Evolutionary conservation across 257 asterid genomes (phyloP), one percentile per base, ranked within the genome.

Genomic region (Lithospermum erythrorhizon): DNA sequence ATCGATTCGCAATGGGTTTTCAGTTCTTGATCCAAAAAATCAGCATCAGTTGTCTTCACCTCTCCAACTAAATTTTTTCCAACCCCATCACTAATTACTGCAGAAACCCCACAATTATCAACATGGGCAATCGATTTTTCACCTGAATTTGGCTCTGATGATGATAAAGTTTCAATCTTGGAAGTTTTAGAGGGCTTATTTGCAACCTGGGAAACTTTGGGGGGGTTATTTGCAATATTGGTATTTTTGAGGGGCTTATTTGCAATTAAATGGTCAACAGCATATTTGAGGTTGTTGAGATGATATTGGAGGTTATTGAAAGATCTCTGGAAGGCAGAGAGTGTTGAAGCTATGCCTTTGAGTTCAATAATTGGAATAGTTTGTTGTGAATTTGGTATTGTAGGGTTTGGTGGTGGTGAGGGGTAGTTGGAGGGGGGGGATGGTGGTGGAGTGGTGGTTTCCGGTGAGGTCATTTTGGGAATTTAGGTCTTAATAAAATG

Each of bases 261-360:
- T 47, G 47, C 48, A 22, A 41, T 29, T 51, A 71, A 69, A 58
- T 86, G 62, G 67, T 64, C 62, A 51, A 83, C 73, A 16, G 82
- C 76, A 54, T 62, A 63, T 61, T 73, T 72, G 59, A 90, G 69
- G 30, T 81, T 72, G 58, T 74, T 73, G 21, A 87, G 79, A 58
- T 87, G 96, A 55, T 60, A 53, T 21, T 75, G 79, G 55, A 90
- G 84, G 55, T 82, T 87, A 30, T 78, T 78, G 53, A 70, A 85
- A 80, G 87, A 70, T 35, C 74, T 62, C 17, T 77, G 72, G 81
- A 87, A 87, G 35, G 72, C 71, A n/a, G 82, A 45, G 16, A 87
- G 74, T 29, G 85, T 81, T 47, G 64, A 75, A 67, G 84, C 68
- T 55, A 87, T 78, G 70, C 59, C 56, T 55, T 73, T 73, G 68